A percentile compares a stretch with the other conserved stretches of the same genome.
Evolutionary conservation across 345 rosid species (phyloP).

Genomic region (Moricandia arvensis): DNA sequence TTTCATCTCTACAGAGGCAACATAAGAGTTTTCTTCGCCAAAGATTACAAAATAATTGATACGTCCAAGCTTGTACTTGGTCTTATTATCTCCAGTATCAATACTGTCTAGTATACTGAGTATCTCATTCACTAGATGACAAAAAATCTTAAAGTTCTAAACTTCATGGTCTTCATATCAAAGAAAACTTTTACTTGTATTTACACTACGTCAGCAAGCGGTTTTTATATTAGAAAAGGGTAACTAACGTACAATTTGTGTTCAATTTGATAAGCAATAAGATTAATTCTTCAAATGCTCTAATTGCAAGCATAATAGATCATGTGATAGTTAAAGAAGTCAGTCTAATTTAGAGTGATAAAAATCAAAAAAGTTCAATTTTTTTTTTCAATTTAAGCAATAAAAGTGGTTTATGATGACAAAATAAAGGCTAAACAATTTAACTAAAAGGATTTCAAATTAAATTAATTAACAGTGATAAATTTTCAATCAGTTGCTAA

Average conservation of each 20-base stretch:
- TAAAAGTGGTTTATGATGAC: not conserved
- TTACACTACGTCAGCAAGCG: too few species aligned
- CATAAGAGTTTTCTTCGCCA: too few species aligned
- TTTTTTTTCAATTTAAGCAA: not conserved
- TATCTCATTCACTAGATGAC: too few species aligned
- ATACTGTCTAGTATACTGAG: too few species aligned
- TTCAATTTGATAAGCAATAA: not conserved
- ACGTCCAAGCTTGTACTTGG: too few species aligned
- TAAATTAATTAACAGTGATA: not conserved
- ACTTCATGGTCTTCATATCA: too few species aligned
- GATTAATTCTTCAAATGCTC: not conserved
- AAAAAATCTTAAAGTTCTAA: too few species aligned
- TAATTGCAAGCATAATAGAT: not conserved
- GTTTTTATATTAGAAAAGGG: not conserved
- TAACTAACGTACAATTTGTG: not conserved
- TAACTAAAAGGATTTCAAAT: not conserved
- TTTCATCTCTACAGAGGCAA: too few species aligned
- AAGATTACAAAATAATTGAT: too few species aligned
- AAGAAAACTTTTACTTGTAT: too few species aligned
- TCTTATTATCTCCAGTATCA: too few species aligned
- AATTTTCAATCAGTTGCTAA: not conserved
- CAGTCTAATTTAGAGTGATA: not conserved
- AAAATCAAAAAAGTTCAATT: too few species aligned
- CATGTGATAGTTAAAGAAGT: not conserved
- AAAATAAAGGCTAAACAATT: not conserved